Evolutionary conservation across 805 yeast species (phyloP).

Genomic region (Starmerella sp.): DNA sequence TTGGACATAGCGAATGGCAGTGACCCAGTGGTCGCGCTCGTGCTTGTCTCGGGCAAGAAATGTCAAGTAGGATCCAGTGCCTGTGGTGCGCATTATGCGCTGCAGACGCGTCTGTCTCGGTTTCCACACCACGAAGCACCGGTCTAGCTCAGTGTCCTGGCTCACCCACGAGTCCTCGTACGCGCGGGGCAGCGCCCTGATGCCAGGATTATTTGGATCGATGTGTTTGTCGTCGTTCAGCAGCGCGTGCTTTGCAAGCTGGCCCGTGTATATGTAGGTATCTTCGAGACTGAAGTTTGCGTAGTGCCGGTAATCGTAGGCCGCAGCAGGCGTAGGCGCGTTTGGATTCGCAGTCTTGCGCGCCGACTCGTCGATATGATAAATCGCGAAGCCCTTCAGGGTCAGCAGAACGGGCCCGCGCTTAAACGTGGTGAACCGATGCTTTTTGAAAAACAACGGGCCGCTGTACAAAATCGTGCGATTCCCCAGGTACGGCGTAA

Average conservation of each 20-base stretch:
- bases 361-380: conserved; percentile 21
- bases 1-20: conserved; percentile 29
- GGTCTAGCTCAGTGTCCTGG: conserved; percentile 57
- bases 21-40: conserved; percentile 77
- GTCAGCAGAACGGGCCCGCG: conserved; percentile 52
- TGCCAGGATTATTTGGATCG: conserved; percentile 43
- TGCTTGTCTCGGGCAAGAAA: conserved; percentile 74
- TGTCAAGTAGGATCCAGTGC: conserved; percentile 52
- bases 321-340: conserved; percentile 32
- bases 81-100: conserved; percentile 48
- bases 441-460: conserved; percentile 52
- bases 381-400: conserved; percentile 59
- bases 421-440: conserved; percentile 55
- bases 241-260: conserved; percentile 46
- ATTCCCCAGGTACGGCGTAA: conserved; percentile 45
- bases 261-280: conserved; percentile 70
- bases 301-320: conserved; percentile 40
- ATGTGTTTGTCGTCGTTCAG: conserved; percentile 36
- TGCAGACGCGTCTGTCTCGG: conserved; percentile 31
- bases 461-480: conserved; percentile 57
- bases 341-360: conserved; percentile 22
- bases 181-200: conserved; percentile 52
- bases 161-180: conserved; percentile 80
- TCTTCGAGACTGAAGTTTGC: conserved; percentile 50
- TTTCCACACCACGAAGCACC: conserved; percentile 79